Conservation (phyloP, 768 basidiomycete species). For the Dacryopinax spathularia region DNA sequence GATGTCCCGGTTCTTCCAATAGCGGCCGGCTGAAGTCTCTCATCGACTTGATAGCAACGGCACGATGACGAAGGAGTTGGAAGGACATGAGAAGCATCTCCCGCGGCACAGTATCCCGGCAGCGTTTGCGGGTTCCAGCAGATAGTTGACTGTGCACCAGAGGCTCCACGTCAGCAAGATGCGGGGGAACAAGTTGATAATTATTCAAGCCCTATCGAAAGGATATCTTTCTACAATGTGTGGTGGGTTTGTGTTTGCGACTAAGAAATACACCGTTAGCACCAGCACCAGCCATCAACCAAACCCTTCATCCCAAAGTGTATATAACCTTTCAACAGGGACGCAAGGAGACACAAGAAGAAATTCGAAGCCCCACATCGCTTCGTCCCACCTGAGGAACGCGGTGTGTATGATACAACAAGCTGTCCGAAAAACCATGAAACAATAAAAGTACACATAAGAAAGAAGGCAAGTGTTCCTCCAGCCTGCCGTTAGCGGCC, state of each 20-base stretch:
- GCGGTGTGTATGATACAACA: not conserved
- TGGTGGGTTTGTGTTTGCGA: not conserved
- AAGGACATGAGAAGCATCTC: not conserved
- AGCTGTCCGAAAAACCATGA: not conserved
- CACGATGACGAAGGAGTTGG: not conserved
- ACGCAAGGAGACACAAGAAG: not conserved
- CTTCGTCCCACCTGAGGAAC: not conserved
- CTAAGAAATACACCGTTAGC: not conserved
- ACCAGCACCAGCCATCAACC: not conserved
- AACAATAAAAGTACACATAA: not conserved
- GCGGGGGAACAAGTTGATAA: not conserved
- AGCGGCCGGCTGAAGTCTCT: not conserved
- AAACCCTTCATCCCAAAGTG: not conserved
- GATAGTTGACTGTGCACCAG: too few relatives aligned
- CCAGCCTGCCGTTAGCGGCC: not conserved
- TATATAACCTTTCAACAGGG: not conserved
- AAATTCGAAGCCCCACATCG: not conserved
- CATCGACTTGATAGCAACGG: too few relatives aligned
- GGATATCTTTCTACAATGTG: conserved; percentile 3
- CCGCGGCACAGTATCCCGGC: too few relatives aligned
- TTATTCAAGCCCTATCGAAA: not conserved
- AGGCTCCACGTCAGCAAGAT: too few relatives aligned
- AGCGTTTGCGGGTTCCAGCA: too few relatives aligned
- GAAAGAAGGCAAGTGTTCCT: not conserved
- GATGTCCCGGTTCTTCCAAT: not conserved